These are phyloP conservation scores for Brasenia schreberi DNA, from an alignment of 164 flowering plant species.

Conservation along the genomic window DNA sequence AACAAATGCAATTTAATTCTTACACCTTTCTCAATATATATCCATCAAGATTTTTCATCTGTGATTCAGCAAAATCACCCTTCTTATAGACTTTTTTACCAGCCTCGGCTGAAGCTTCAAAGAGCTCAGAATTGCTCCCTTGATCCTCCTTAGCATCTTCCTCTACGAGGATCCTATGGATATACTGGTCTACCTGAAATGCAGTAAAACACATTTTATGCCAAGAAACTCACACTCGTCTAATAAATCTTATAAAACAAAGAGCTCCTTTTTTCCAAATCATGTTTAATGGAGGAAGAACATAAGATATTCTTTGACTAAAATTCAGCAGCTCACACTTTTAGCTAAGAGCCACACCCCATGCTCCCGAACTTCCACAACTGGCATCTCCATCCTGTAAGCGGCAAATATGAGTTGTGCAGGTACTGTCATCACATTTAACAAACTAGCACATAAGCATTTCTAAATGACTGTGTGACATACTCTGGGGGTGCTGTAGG, in stretches of 20 bases:
- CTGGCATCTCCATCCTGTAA: slow-evolving; percentile 93
- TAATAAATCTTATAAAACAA: background rate
- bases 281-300: background rate
- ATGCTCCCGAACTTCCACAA: slow-evolving; percentile 67
- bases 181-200: slow-evolving; percentile 71
- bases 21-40: slow-evolving; percentile 71
- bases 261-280: background rate
- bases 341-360: slow-evolving; percentile 91
- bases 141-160: slow-evolving; percentile 43
- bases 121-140: slow-evolving; percentile 30
- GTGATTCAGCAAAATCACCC: slow-evolving; percentile 62
- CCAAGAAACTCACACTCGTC: background rate
- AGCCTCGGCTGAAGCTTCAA: slow-evolving; percentile 51
- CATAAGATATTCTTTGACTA: background rate
- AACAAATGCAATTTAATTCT: background rate
- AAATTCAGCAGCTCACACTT: slow-evolving; percentile 34
- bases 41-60: slow-evolving; percentile 45
- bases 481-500: slow-evolving; percentile 92
- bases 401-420: background rate
- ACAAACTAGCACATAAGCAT: background rate
- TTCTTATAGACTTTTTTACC: slow-evolving; percentile 49
- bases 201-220: background rate
- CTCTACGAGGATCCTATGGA: slow-evolving; percentile 75
- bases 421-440: background rate
- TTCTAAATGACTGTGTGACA: slow-evolving; percentile 1